phyloP scores from a whole-genome alignment of 305 asterid genomes.

The Solanum aculeatissimum region DNA sequence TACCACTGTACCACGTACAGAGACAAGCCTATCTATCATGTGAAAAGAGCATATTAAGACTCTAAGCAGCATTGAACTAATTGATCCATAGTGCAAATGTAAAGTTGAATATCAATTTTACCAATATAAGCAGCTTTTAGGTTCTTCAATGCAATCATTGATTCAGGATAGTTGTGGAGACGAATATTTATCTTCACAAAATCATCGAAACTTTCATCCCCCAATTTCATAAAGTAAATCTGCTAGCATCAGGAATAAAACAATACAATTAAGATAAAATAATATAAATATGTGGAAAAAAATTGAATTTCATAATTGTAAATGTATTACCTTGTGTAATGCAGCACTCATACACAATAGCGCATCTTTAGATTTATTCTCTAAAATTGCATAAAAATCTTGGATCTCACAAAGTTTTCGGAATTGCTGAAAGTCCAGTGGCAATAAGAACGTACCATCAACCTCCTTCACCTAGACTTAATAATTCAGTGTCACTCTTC shows the following conservation, averaged over 20 bases:
- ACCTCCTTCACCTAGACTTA: conserved; percentile 63
- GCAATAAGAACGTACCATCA: conserved; percentile 41
- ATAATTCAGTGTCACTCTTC: not conserved
- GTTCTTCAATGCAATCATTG: conserved; percentile 84
- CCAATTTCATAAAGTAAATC: conserved; percentile 39
- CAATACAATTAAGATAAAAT: not conserved
- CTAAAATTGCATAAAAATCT: conserved; percentile 42
- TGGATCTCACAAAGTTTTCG: conserved; percentile 40
- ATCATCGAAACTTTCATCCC: conserved; percentile 21
- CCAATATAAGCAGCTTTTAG: conserved; percentile 98
- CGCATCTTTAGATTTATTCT: conserved; percentile 70
- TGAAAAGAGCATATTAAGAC: conserved; percentile 4
- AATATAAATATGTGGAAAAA: not conserved
- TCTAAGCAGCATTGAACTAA: not conserved
- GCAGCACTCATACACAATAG: conserved; percentile 81
- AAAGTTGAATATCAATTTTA: conserved; percentile 12
- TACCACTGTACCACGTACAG: conserved; percentile 73
- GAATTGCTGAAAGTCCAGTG: conserved; percentile 76
- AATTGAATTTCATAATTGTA: not conserved
- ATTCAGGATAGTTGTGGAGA: conserved; percentile 67
- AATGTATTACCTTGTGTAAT: conserved; percentile 57
- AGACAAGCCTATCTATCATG: conserved; percentile 70
- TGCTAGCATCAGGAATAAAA: conserved; percentile 8
- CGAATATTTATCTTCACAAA: conserved; percentile 56
- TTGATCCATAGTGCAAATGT: not conserved